Base-by-base conservation (phyloP, 352 stramenopile genomes). In the Globisporangium megalacanthum region DNA sequence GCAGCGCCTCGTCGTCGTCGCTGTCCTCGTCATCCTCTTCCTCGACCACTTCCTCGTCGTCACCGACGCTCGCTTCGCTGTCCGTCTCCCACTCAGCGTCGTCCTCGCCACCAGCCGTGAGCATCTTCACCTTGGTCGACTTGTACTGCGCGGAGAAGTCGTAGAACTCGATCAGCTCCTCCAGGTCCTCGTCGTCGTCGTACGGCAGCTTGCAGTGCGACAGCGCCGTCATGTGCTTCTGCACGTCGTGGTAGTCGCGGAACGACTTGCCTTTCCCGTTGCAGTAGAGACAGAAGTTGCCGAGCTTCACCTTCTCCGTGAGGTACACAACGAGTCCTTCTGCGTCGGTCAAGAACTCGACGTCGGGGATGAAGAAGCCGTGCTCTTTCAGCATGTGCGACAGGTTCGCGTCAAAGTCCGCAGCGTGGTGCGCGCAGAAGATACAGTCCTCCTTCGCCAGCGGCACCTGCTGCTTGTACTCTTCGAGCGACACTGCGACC, bases 301-400 rank as follows among this genome's bases (percentile, higher is more conserved):
- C 94, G 2, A 97, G 70, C 68, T 98, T 97, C 61, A 98, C 88
- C 70, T 99, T 99, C 70, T 98, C 91, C 7, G 92, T 84, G 62
- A 96, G 79, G 72, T 99, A 99, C 46, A 76, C 78, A 2, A 98
- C 63, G 20, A 98, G 70, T 0, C 94, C 95, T 61, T 96, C 77
- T 11, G 94, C 45, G 64, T 98, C 93, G 7, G 82, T 66, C 29
- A 97, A 64, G 66, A 92, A 98, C 64, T 98, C 93, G 42, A 89
- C 65, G 65, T 98, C 95, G 6, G 96, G 96, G 42, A 99, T 79
- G 71, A 97, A 98, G 69, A 98, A 98, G 29, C 90, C 94, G 72
- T 98, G 97, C 48, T 89, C 85, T 54, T 90, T 88, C 37, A 93
- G 72, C 93, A 98, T 98, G 66, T 97, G 92, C 35, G 74, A 61